Conservation (phyloP, 306 rosid species). For the Macrotyloma uniflorum region DNA sequence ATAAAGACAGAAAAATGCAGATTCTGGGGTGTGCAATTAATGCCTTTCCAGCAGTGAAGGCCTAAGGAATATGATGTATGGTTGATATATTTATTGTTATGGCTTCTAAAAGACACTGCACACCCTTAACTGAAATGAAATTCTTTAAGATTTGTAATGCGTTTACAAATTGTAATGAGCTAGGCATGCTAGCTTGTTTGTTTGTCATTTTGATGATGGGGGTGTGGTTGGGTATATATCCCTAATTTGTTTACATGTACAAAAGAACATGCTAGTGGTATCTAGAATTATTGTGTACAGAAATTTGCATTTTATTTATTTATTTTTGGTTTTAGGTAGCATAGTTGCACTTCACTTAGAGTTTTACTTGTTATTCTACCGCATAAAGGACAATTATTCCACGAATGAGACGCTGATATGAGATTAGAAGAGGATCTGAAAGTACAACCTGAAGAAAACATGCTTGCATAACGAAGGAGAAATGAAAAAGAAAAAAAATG, state of each 20-base stretch:
- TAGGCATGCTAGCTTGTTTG: neutral
- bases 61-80: constrained; percentile 19
- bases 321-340: neutral
- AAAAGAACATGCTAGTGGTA: constrained; percentile 19
- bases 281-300: neutral
- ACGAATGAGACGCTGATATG: constrained; percentile 2
- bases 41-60: neutral
- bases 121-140: neutral
- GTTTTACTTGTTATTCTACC: neutral
- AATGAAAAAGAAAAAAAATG: neutral
- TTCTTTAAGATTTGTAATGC: neutral
- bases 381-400: constrained; percentile 1
- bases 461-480: neutral
- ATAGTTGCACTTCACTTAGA: neutral
- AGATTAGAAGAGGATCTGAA: neutral
- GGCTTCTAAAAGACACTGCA: neutral
- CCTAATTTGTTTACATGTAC: constrained; percentile 14
- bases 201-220: neutral
- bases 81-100: neutral
- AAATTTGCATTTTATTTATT: neutral
- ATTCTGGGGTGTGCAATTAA: neutral
- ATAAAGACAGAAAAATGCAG: constrained; percentile 10
- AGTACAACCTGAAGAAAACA: neutral
- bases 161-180: neutral
- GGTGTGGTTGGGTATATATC: constrained; percentile 22